A percentile compares a stretch with the other conserved stretches of the same genome.
These are phyloP conservation scores for Ceratocystis diversiconidia DNA, from an alignment of 2,329 filamentous ascomycete species.

Conservation along the genomic window DNA sequence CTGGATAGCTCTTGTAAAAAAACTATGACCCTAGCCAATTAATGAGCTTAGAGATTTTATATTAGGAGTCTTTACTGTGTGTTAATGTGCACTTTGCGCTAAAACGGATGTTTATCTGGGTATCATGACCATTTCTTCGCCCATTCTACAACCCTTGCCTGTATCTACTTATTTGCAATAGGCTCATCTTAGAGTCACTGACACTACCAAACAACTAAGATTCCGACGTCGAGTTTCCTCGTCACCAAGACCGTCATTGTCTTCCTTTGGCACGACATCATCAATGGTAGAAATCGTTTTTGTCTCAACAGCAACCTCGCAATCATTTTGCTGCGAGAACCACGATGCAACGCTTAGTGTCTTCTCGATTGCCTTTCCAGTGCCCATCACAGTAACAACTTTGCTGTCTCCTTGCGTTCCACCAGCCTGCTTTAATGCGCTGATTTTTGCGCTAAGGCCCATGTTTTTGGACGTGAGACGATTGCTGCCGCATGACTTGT, in stretches of 20 bases:
- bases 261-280: slow-evolving; percentile 39
- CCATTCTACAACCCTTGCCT: not conserved
- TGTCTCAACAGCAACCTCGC: slow-evolving; percentile 45
- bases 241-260: slow-evolving; percentile 26
- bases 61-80: too few relatives aligned
- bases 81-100: too few relatives aligned
- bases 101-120: not conserved
- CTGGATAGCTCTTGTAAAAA: too few relatives aligned
- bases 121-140: not conserved
- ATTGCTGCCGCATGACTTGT: slow-evolving; percentile 30
- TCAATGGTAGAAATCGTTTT: slow-evolving; percentile 52
- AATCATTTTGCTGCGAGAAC: slow-evolving; percentile 30
- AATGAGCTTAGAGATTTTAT: too few relatives aligned
- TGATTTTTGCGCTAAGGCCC: slow-evolving; percentile 34
- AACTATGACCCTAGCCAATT: too few relatives aligned
- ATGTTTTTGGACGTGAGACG: slow-evolving; percentile 25
- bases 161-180: not conserved
- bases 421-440: slow-evolving; percentile 22
- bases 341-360: slow-evolving; percentile 47
- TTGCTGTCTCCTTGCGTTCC: slow-evolving; percentile 22
- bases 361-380: slow-evolving; percentile 52
- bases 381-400: slow-evolving; percentile 45
- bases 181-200: slow-evolving; percentile 34
- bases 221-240: slow-evolving; percentile 31
- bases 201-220: slow-evolving; percentile 38